Base-by-base conservation (phyloP, 257 asterid species). In the Euphrasia confusa region DNA sequence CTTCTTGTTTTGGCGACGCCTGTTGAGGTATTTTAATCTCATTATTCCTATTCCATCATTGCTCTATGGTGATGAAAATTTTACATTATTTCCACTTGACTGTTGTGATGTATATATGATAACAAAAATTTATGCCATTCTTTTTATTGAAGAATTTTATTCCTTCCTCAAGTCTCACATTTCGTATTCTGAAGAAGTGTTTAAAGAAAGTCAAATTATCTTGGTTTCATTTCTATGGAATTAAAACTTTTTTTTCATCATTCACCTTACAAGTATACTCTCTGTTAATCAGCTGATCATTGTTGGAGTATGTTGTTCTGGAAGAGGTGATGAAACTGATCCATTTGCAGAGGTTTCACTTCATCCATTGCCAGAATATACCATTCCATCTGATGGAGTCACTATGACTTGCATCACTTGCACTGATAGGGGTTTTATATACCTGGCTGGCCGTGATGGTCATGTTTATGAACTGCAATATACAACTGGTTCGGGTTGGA, bases 231-330 rank as follows among this genome's bases (percentile, higher is more conserved):
- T 40, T 64, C 48, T 58, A 28, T 45, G 17, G 47, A 65, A 4
- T 28, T n/a, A 24, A 24, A 21, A 44, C 24, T 53, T 52, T 64
- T 18, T 63, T 9, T 68, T 52, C 32, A 10, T 27, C 54, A 48
- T 57, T 45, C 49, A 18, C 56, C 77, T 74, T 68, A 64, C 44
- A 60, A 35, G 44, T 65, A 45, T 71, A 50, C 55, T 42, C 55
- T 81, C 68, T 72, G 67, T 66, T 76, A 64, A 68, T 69, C 81
- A 93, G 99, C 80, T 93, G 79, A 79, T 85, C 72, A 90, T 89
- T 68, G 91, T 93, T 71, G 97, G 97, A 74, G 95, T 93, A 71
- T 93, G 97, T 73, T 89, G 97, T 76, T 87, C 99, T 66, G 95
- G 87, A 71, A 82, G 87, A 60, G 82, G 88, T 64, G 92, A 83